phyloP scores from a whole-genome alignment of 2,329 filamentous ascomycete genomes.

The Aspergillus ochraceoroseus region DNA sequence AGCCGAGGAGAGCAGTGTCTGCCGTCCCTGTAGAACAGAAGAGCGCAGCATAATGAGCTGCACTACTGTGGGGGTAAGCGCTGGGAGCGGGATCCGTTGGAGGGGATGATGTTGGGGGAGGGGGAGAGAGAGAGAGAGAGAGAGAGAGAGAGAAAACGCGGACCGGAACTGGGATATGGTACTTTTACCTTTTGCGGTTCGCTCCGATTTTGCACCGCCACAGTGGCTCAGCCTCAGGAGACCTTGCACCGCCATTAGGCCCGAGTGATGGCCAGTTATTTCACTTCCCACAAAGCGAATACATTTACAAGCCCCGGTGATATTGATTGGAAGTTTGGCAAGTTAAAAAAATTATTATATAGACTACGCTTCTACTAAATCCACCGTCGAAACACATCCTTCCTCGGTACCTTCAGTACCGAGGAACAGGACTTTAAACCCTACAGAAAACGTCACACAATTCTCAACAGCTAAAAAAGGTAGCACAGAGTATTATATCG shows the following conservation, averaged over 20 bases:
- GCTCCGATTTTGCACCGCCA: slow-evolving; percentile 35
- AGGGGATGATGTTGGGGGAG: slow-evolving; percentile 28
- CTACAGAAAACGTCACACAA: no score
- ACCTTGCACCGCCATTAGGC: slow-evolving; percentile 14
- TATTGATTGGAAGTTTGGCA: no score
- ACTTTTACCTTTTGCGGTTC: slow-evolving; percentile 41
- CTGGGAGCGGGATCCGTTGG: slow-evolving; percentile 23
- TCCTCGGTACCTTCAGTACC: no score
- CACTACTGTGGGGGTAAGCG: slow-evolving; percentile 33
- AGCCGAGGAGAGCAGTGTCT: slow-evolving; percentile 38
- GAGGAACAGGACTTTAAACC: no score
- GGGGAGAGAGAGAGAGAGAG: slow-evolving; percentile 34
- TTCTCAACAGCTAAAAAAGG: background rate
- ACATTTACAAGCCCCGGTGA: no score
- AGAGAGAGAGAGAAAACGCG: slow-evolving; percentile 32
- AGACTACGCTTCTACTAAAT: no score
- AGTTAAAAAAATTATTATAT: no score
- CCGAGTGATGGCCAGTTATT: background rate
- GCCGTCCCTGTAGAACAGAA: slow-evolving; percentile 48
- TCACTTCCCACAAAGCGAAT: no score
- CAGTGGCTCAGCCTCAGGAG: slow-evolving; percentile 24
- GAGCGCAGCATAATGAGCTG: slow-evolving; percentile 54
- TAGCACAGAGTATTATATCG: slow-evolving; percentile 31
- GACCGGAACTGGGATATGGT: slow-evolving; percentile 31
- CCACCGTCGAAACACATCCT: no score